Evolutionary conservation across 1,284 basidiomycete genomes (phyloP).

Genomic region (Cerrena zonata): DNA sequence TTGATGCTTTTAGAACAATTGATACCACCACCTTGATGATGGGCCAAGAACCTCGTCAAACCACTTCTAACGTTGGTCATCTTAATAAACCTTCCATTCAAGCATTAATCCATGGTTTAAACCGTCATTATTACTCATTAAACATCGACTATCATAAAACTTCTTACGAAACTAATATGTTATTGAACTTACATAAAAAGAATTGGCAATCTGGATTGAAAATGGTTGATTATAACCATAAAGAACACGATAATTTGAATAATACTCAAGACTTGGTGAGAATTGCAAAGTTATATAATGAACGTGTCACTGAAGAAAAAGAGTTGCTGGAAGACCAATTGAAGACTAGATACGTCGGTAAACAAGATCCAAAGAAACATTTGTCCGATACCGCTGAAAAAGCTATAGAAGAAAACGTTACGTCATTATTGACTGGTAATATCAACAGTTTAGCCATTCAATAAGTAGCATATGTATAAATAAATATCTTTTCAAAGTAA

Average conservation of each 20-base stretch:
- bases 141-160: slow-evolving; percentile 96
- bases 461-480: too few relatives aligned
- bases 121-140: slow-evolving; percentile 94
- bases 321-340: slow-evolving; percentile 85
- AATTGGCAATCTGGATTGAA: slow-evolving; percentile 96
- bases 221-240: slow-evolving; percentile 79
- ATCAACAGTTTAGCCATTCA: too few relatives aligned
- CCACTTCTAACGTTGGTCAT: slow-evolving; percentile 97
- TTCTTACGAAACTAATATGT: slow-evolving; percentile 94
- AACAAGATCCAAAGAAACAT: slow-evolving; percentile 95
- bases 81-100: slow-evolving; percentile 99
- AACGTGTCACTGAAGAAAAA: slow-evolving; percentile 92
- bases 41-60: slow-evolving; percentile 93
- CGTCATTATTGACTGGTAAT: too few relatives aligned
- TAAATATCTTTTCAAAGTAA: too few relatives aligned
- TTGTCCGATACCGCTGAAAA: slow-evolving; percentile 92
- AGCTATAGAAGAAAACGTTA: slow-evolving; percentile 94
- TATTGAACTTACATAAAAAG: slow-evolving; percentile 94
- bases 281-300: slow-evolving; percentile 88
- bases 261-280: slow-evolving; percentile 90
- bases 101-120: slow-evolving; percentile 90
- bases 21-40: slow-evolving; percentile 80
- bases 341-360: slow-evolving; percentile 94
- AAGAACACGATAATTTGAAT: slow-evolving; percentile 83
- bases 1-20: slow-evolving; percentile 97